Evolutionary conservation across 345 rosid species (phyloP), one percentile per base, ranked within the genome.

Genomic region (Aquilaria malaccensis): DNA sequence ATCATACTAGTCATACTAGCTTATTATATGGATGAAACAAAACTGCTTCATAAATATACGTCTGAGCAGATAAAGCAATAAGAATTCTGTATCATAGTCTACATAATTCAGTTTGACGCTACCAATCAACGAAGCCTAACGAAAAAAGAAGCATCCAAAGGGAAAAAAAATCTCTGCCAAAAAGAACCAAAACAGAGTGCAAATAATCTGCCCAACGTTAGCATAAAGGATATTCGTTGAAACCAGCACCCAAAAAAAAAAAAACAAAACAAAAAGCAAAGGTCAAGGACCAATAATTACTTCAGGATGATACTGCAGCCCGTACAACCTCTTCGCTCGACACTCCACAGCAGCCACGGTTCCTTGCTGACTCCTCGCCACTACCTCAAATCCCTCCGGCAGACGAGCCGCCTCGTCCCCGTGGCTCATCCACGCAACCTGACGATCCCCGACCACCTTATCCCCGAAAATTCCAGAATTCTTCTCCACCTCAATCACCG

Each of bases 351-450:
- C 96, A 1, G 99, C 99, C 53, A 94, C 83, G 9, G 78, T 76
- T 7, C 97, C 97, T 59, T 94, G 90, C 46, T 81, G 75, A 52
- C 97, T 94, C 75, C 81, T 72, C 0, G 81, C 97, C 61, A 83
- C 92, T 14, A 86, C 76, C 59, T 83, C 83, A 63, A 94, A 94
- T 61, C 96, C 97, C 3, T 80, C 63, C 15, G 97, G 97, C 69
- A 94, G 67, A 50, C 65, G 57, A 2, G 63, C 80, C 6, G 87
- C 95, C 81, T 94, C 99, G 58, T 88, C 99, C 0, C 97, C 99
- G 64, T 90, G 99, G 50, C 99, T 94, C 99, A 90, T 94, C 99
- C 97, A 94, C 55, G 86, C 99, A 11, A 79, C 80, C 76, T 90
- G 91, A 68, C 56, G 78, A 43, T 94, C 86, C 59, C 92, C 97